Evolutionary conservation across 192 early-diverging fungal genomes (phyloP).

Genomic region (Podila horticola): DNA sequence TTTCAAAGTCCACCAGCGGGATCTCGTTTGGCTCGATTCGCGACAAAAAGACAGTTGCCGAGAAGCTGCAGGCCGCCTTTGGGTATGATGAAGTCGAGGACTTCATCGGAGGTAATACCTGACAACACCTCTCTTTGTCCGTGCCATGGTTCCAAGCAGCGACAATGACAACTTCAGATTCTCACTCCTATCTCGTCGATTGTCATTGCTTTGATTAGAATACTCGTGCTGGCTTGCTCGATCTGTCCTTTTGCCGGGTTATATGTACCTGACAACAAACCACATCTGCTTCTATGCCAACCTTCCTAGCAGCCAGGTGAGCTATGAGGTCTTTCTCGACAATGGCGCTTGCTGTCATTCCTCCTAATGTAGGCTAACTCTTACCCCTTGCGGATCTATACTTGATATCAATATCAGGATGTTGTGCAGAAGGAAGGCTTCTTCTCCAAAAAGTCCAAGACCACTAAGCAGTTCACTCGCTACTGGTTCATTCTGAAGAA

Average conservation of each 20-base stretch:
- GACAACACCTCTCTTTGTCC: not conserved
- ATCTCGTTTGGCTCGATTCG: slow-evolving; percentile 10
- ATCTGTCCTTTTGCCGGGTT: slow-evolving; percentile 70
- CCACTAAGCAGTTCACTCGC: slow-evolving; percentile 53
- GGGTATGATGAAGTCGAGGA: slow-evolving; percentile 39
- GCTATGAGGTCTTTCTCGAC: too few relatives aligned
- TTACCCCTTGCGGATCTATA: not conserved
- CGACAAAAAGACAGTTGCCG: slow-evolving; percentile 36
- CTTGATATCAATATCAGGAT: slow-evolving; percentile 37
- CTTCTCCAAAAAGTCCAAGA: slow-evolving; percentile 54
- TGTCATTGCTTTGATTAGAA: slow-evolving; percentile 49
- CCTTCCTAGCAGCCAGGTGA: slow-evolving; percentile 62
- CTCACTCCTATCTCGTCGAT: not conserved
- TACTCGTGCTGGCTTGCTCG: slow-evolving; percentile 74
- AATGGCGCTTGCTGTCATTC: too few relatives aligned
- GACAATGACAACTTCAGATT: not conserved
- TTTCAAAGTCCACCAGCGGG: slow-evolving; percentile 12
- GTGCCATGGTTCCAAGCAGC: not conserved
- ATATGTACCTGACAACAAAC: slow-evolving; percentile 69
- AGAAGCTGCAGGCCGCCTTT: slow-evolving; percentile 42
- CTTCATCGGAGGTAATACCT: slow-evolving; percentile 30
- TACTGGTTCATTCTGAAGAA: slow-evolving; percentile 73
- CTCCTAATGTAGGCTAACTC: too few relatives aligned
- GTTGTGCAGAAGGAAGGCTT: slow-evolving; percentile 63
- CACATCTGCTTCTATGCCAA: slow-evolving; percentile 76